A percentile compares a stretch with the other conserved stretches of the same genome.
Conservation (phyloP, 2,329 filamentous ascomycete species). For the Lasiodiplodia citricola region DNA sequence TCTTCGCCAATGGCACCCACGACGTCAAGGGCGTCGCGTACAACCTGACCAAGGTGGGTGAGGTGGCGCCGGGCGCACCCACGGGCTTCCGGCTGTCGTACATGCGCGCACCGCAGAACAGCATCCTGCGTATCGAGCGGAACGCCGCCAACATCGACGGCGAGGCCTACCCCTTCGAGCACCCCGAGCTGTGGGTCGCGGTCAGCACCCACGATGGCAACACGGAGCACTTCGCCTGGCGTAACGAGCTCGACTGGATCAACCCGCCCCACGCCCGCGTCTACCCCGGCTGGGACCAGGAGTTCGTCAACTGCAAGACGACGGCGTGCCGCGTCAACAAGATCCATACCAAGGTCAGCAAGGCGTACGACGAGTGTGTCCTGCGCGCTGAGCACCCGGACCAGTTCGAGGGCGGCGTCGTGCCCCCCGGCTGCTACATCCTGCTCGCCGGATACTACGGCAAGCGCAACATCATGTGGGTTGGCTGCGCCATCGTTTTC, state of each 20-base stretch:
- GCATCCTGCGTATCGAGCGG: constrained; percentile 25
- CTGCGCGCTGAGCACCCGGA: constrained; percentile 14
- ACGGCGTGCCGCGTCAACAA: constrained; percentile 25
- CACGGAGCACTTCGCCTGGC: constrained; percentile 21
- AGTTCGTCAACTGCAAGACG: constrained; percentile 26
- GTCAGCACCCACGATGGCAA: neutral
- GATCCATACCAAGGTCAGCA: constrained; percentile 17
- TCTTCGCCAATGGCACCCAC: constrained; percentile 21
- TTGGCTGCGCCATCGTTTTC: neutral
- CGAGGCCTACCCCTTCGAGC: constrained; percentile 16
- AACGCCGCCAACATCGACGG: neutral
- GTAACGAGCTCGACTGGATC: constrained; percentile 18
- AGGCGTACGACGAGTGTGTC: constrained; percentile 20
- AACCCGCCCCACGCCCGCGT: constrained; percentile 11
- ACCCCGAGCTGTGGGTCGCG: constrained; percentile 6
- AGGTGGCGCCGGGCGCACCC: neutral
- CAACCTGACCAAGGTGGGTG: constrained; percentile 17
- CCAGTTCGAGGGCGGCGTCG: neutral
- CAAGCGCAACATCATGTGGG: constrained; percentile 19
- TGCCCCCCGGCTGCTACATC: constrained; percentile 20
- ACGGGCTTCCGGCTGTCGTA: constrained; percentile 24
- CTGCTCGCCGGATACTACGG: constrained; percentile 10
- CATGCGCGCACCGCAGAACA: constrained; percentile 17
- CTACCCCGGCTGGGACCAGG: constrained; percentile 24
- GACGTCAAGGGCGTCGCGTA: constrained; percentile 22